phyloP scores from a whole-genome alignment of 805 yeast species.

The Saccharomycopsis schoenii region DNA sequence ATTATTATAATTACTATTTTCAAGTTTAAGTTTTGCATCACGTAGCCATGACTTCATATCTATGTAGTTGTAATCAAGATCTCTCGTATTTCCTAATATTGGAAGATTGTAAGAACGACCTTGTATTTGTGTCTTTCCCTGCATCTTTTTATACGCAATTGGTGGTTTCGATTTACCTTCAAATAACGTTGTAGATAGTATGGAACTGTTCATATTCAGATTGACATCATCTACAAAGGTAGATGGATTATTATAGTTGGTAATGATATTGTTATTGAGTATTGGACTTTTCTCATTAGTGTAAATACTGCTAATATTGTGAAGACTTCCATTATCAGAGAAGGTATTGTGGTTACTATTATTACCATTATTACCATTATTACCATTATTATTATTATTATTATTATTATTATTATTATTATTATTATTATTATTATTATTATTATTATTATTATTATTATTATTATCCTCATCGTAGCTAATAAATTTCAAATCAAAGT shows the following conservation, averaged over 20 bases:
- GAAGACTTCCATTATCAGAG: not conserved
- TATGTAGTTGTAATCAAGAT: not conserved
- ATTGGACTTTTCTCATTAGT: not conserved
- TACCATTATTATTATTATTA: not conserved
- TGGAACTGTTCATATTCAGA: not conserved
- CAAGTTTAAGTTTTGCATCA: not conserved
- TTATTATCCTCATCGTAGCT: slow-evolving; percentile 16
- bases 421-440: not conserved
- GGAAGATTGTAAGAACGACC: not conserved
- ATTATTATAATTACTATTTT: slow-evolving; percentile 5
- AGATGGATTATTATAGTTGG: not conserved
- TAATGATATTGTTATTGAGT: not conserved
- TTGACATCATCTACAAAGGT: not conserved
- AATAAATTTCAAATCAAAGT: slow-evolving; percentile 7
- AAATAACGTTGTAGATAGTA: not conserved
- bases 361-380: not conserved
- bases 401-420: not conserved
- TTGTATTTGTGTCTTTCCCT: not conserved
- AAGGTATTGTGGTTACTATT: not conserved
- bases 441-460: slow-evolving; percentile 5
- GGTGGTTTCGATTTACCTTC: not conserved
- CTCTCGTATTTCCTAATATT: not conserved
- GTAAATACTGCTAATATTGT: not conserved
- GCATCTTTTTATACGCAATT: not conserved
- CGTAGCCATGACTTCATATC: not conserved